Evolutionary conservation across 257 asterid species (phyloP).

Genomic region (Capsicum chinense): DNA sequence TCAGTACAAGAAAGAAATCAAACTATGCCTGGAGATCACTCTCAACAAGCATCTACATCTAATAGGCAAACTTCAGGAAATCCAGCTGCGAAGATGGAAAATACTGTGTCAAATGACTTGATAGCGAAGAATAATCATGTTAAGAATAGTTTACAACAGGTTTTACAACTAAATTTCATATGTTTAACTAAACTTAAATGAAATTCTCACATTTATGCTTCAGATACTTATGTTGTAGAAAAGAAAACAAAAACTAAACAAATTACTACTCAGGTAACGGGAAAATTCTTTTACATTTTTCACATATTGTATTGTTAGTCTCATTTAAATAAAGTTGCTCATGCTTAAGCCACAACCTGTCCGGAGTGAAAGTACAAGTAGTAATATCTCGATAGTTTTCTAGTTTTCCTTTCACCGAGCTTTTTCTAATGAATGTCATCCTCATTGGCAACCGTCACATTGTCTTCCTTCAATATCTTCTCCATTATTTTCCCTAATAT

Average conservation of each 20-base stretch:
- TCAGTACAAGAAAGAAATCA: slow-evolving; percentile 34
- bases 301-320: background rate
- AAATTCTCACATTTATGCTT: background rate
- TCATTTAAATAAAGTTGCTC: too few species aligned
- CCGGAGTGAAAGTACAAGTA: slow-evolving; percentile 48
- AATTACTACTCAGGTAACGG: background rate
- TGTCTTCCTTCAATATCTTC: slow-evolving; percentile 22
- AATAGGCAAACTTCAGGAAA: slow-evolving; percentile 25
- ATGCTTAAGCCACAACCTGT: slow-evolving; percentile 27
- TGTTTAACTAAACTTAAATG: background rate
- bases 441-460: slow-evolving; percentile 28
- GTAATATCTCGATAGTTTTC: slow-evolving; percentile 40
- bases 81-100: slow-evolving; percentile 35
- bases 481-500: background rate
- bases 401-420: slow-evolving; percentile 40
- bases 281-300: background rate
- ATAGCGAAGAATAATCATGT: too few species aligned
- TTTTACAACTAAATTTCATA: slow-evolving; percentile 15
- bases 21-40: background rate
- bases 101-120: background rate
- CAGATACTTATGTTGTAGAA: background rate
- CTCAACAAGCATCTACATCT: slow-evolving; percentile 25
- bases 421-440: slow-evolving; percentile 31
- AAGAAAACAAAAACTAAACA: background rate
- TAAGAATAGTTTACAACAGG: slow-evolving; percentile 37